Evolutionary conservation across 2,329 filamentous ascomycete species (phyloP), one percentile per base, ranked within the genome.

Genomic region (Cladobotryum mycophilum): DNA sequence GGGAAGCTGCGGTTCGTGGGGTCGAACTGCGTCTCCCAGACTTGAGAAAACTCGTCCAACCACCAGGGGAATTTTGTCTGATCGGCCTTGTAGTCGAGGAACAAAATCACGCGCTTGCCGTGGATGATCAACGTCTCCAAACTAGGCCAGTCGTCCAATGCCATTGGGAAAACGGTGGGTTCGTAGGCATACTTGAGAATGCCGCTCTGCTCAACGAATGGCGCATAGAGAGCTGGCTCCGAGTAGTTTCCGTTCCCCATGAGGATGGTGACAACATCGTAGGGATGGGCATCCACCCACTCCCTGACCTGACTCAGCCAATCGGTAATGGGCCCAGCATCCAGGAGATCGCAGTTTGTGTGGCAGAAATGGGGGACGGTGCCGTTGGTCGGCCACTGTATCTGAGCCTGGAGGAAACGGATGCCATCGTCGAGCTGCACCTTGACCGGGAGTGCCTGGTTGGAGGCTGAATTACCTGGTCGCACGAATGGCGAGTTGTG

Each of bases 11-110:
- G 70, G 62, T 82, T 66, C 14, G 67, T 62, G 3, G 82, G 89
- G 48, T 89, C 88, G 64, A 95, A 96, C 0, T 88, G 88, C 1
- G 90, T 92, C 71, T 96, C 89, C 88, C 88, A 96, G 70, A 95
- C 79, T 63, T 95, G 87, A 5, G 80, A 80, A 71, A 96, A 96
- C 68, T 96, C 78, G 66, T 95, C 88, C 38, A 96, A 75, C 40
- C 96, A 78, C 81, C 89, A 96, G 0, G 91, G 89, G 15, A 89
- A 85, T 17, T 77, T 75, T 1, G 76, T 80, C 68, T 95, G 87
- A 65, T 96, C 84, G 57, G 89, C 88, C 57, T 85, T 75, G 72
- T 95, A 95, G 70, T 95, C 89, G 70, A 95, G 79, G 69, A 93
- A 89, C 67, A 93, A 78, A 55, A 95, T 77, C 2, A 88, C 84